A percentile compares a stretch with the other conserved stretches of the same genome.
These are phyloP conservation scores for Paracorniculantispora psalliotae DNA, from an alignment of 2,329 filamentous ascomycete species.

Conservation along the genomic window DNA sequence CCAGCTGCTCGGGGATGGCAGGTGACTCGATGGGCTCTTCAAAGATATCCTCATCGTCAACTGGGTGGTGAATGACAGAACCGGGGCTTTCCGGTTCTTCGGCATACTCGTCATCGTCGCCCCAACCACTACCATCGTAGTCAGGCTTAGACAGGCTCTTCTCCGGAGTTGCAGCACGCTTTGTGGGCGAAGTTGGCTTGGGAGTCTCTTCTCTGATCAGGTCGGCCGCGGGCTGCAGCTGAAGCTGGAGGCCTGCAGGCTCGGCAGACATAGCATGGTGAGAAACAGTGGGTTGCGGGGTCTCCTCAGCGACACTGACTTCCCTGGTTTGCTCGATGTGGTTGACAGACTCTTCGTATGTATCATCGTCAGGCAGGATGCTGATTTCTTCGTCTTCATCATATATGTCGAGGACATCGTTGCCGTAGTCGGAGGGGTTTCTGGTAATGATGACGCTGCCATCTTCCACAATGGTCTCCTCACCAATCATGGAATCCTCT, in stretches of 20 bases:
- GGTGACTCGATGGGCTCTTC: constrained; percentile 47
- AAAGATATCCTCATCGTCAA: constrained; percentile 33
- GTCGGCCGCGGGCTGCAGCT: background rate
- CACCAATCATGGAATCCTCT: constrained; percentile 62
- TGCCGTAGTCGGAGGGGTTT: constrained; percentile 54
- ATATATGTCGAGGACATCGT: constrained; percentile 63
- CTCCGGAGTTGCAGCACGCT: constrained; percentile 46
- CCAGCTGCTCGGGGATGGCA: constrained; percentile 71
- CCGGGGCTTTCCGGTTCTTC: constrained; percentile 71
- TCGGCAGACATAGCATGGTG: background rate
- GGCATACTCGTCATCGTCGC: constrained; percentile 48
- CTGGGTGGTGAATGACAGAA: constrained; percentile 79
- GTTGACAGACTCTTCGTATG: constrained; percentile 3
- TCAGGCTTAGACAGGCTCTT: constrained; percentile 52
- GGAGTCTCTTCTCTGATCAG: background rate
- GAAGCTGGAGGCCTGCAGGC: background rate
- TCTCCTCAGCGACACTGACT: constrained; percentile 32
- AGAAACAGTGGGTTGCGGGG: background rate
- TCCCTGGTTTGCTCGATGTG: constrained; percentile 15
- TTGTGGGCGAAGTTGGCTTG: constrained; percentile 15
- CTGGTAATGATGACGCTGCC: constrained; percentile 64
- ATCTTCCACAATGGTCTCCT: constrained; percentile 47
- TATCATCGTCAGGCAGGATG: constrained; percentile 56
- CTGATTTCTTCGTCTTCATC: constrained; percentile 45
- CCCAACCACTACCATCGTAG: constrained; percentile 60